These are phyloP conservation scores for Lasiodiplodia gonubiensis DNA, from an alignment of 2,329 filamentous ascomycete genomes.

Conservation along the genomic window DNA sequence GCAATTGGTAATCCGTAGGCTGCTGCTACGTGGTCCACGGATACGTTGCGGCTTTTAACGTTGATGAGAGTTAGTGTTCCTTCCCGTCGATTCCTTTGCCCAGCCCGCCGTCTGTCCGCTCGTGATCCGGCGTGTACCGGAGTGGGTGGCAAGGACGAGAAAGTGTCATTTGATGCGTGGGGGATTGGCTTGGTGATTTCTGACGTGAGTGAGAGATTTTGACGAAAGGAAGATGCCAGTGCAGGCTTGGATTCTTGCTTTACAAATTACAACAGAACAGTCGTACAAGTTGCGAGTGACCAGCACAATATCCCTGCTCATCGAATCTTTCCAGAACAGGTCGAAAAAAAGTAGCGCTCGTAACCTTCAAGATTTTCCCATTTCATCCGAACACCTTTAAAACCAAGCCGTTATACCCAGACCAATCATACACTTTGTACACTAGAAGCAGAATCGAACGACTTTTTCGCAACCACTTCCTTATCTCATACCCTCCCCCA, in stretches of 20 bases:
- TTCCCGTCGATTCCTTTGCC: not conserved
- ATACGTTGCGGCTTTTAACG: not conserved
- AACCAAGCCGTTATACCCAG: not conserved
- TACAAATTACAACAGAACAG: not conserved
- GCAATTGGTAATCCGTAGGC: not conserved
- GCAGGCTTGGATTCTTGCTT: not conserved
- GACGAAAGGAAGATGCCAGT: not conserved
- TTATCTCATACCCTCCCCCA: not conserved
- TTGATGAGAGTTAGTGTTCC: not conserved
- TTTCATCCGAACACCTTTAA: not conserved
- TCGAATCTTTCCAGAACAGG: not conserved
- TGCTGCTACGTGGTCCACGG: not conserved
- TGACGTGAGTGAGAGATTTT: not conserved
- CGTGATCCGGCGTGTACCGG: not conserved
- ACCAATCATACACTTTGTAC: conserved; percentile 8
- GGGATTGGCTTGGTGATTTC: not conserved
- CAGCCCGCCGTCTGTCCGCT: not conserved
- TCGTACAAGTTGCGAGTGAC: not conserved
- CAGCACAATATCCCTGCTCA: not conserved
- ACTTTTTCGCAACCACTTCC: not conserved
- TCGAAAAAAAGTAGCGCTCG: not conserved
- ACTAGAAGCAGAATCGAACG: not conserved
- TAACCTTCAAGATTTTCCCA: not conserved
- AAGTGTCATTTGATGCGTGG: not conserved
- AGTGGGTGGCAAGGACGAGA: not conserved